phyloP scores from a whole-genome alignment of 75 land plant species.

The Cunninghamia lanceolata region DNA sequence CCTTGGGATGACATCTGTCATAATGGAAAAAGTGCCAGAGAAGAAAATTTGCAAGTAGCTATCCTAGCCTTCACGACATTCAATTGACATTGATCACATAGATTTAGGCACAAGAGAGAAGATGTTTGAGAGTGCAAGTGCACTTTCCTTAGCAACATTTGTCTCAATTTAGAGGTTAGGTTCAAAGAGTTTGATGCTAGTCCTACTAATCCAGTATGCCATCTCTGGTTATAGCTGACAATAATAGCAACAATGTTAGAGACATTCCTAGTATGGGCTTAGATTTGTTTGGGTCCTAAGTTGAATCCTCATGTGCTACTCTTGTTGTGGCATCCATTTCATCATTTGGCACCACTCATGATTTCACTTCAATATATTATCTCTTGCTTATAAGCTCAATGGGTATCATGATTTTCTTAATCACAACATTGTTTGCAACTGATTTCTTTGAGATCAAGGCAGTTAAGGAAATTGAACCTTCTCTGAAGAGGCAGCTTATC shows the following conservation, averaged over 20 bases:
- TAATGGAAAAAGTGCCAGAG: background rate
- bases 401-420: constrained; percentile 46
- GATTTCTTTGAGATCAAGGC: too few relatives aligned
- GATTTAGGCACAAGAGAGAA: too few relatives aligned
- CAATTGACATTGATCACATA: too few relatives aligned
- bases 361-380: constrained; percentile 45
- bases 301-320: constrained; percentile 56
- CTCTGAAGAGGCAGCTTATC: too few relatives aligned
- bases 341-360: too few relatives aligned
- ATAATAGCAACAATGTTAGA: constrained; percentile 66
- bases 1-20: background rate
- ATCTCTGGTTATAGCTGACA: constrained; percentile 74
- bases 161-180: constrained; percentile 56
- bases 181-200: constrained; percentile 41
- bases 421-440: constrained; percentile 42
- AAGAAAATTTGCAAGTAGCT: constrained; percentile 17
- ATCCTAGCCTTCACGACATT: too few relatives aligned
- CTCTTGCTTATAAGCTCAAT: constrained; percentile 53
- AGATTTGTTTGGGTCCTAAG: constrained; percentile 56
- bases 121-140: too few relatives aligned
- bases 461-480: too few relatives aligned
- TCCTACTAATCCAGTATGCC: constrained; percentile 34
- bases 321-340: constrained; percentile 63
- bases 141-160: too few relatives aligned
- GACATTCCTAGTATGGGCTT: too few relatives aligned